phyloP scores from a whole-genome alignment of 148 eudicot genomes.

The Amaranthus cruentus region DNA sequence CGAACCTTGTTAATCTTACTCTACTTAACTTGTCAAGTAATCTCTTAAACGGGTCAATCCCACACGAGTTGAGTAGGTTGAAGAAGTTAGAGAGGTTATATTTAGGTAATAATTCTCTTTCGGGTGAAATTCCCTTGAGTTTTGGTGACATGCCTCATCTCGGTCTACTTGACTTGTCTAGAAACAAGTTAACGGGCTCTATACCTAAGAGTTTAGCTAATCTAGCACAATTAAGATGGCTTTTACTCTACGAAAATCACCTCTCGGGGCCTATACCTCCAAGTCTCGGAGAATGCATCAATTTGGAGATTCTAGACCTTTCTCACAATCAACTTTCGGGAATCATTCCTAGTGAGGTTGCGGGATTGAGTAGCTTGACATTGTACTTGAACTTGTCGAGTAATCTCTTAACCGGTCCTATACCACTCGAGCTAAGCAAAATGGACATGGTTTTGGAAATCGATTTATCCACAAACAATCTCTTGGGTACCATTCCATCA shows the following conservation, averaged over 20 bases:
- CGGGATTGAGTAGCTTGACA: slow-evolving; percentile 62
- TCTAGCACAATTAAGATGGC: slow-evolving; percentile 56
- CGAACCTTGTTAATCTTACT: slow-evolving; percentile 62
- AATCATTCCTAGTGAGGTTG: slow-evolving; percentile 55
- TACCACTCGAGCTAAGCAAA: slow-evolving; percentile 72
- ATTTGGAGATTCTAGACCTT: slow-evolving; percentile 81
- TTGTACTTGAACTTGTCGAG: slow-evolving; percentile 69
- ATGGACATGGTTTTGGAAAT: slow-evolving; percentile 86
- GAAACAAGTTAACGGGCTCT: slow-evolving; percentile 56
- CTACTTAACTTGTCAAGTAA: slow-evolving; percentile 71
- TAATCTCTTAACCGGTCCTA: slow-evolving; percentile 51
- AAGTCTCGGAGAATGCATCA: slow-evolving; percentile 62
- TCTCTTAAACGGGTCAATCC: slow-evolving; percentile 59
- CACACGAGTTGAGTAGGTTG: slow-evolving; percentile 41
- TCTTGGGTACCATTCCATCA: slow-evolving; percentile 54
- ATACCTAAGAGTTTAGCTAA: slow-evolving; percentile 68
- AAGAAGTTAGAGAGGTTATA: slow-evolving; percentile 63
- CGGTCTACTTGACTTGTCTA: slow-evolving; percentile 73
- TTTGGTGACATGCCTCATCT: slow-evolving; percentile 63
- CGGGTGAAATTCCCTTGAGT: slow-evolving; percentile 53
- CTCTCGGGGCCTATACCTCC: slow-evolving; percentile 69
- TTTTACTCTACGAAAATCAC: slow-evolving; percentile 52
- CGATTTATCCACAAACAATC: slow-evolving; percentile 59
- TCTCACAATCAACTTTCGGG: slow-evolving; percentile 65
- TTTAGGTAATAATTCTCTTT: slow-evolving; percentile 55